These are phyloP conservation scores for Tylopilus rubrobrunneus DNA, from an alignment of 768 basidiomycete species.

Conservation along the genomic window DNA sequence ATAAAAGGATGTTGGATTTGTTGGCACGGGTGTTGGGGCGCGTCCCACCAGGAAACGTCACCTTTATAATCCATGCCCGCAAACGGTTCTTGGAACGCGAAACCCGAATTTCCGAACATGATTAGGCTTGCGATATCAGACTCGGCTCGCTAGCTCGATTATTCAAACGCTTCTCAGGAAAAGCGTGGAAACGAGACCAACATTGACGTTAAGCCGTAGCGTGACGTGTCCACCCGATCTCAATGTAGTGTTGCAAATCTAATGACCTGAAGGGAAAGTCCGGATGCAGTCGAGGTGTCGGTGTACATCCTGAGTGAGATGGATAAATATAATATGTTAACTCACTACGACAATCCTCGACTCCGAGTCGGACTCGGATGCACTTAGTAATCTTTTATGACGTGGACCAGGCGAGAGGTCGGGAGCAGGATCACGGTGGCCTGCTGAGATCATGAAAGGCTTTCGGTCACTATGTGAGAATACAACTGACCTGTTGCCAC, in stretches of 20 bases:
- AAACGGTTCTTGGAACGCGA: slow-evolving; percentile 12
- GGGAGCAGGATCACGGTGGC: not conserved
- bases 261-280: not conserved
- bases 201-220: not conserved
- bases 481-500: slow-evolving; percentile 8
- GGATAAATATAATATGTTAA: not conserved
- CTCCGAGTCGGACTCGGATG: not conserved
- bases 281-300: not conserved
- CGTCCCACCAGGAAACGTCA: slow-evolving; percentile 2
- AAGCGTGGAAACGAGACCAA: slow-evolving; percentile 3
- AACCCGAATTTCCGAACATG: slow-evolving; percentile 14
- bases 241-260: not conserved
- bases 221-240: not conserved
- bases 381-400: not conserved
- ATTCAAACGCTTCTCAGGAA: not conserved
- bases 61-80: slow-evolving; percentile 18
- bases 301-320: not conserved
- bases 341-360: slow-evolving; percentile 5
- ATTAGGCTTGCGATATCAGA: slow-evolving; percentile 9
- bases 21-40: slow-evolving; percentile 16
- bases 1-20: slow-evolving; percentile 7
- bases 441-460: not conserved
- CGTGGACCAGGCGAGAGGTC: not conserved
- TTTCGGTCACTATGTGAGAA: not conserved
- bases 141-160: not conserved